Conservation (phyloP, 805 yeast species). For the Hanseniaspora valbyensis region DNA sequence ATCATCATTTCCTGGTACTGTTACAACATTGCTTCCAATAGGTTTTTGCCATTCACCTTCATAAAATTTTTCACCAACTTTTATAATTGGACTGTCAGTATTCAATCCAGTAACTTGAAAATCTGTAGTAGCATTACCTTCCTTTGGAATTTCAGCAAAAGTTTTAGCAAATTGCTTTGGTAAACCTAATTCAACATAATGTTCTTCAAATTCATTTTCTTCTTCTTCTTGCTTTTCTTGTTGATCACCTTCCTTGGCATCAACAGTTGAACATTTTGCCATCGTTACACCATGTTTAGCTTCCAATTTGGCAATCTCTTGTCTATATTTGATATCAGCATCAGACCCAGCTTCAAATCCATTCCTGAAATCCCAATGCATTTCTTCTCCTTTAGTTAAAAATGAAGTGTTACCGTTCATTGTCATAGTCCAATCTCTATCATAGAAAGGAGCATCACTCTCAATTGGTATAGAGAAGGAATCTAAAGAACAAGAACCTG, state of each 20-base stretch:
- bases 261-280: not conserved
- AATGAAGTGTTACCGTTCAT: conserved; percentile 68
- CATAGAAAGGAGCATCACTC: conserved; percentile 15
- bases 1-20: conserved; percentile 19
- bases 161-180: conserved; percentile 24
- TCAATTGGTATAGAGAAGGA: conserved; percentile 34
- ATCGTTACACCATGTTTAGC: conserved; percentile 16
- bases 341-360: conserved; percentile 83
- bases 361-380: conserved; percentile 79
- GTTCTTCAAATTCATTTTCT: conserved; percentile 36
- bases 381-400: conserved; percentile 70
- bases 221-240: conserved; percentile 10
- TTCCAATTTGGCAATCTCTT: conserved; percentile 21
- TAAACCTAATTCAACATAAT: conserved; percentile 45
- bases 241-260: not conserved
- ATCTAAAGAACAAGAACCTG: conserved; percentile 82
- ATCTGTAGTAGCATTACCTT: conserved; percentile 32
- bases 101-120: conserved; percentile 49
- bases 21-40: conserved; percentile 62
- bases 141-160: conserved; percentile 23
- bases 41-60: conserved; percentile 67
- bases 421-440: conserved; percentile 43
- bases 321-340: conserved; percentile 61
- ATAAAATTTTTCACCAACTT: conserved; percentile 48
- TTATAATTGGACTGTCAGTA: conserved; percentile 43